These are phyloP conservation scores for Fusarium mangiferae DNA, from an alignment of 2,329 filamentous ascomycete species.

Conservation along the genomic window DNA sequence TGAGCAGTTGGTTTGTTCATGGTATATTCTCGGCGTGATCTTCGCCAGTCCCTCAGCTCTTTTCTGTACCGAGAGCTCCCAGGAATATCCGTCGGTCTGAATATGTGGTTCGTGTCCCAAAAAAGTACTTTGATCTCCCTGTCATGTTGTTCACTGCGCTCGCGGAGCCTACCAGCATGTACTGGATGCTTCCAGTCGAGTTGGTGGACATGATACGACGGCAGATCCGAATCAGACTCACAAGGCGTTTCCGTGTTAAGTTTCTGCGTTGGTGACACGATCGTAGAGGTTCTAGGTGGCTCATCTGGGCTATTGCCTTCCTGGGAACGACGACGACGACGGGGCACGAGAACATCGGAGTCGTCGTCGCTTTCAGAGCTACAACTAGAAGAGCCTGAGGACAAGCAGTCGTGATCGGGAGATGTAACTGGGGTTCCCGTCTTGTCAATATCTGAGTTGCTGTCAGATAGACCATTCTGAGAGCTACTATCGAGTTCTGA, in stretches of 20 bases:
- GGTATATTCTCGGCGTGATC: background rate
- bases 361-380: background rate
- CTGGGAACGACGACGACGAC: background rate
- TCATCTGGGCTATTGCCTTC: background rate
- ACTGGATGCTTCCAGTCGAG: conserved; percentile 1
- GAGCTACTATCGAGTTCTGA: background rate
- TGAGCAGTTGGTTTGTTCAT: background rate
- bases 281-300: background rate
- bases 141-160: background rate
- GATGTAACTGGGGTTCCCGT: background rate
- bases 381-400: background rate
- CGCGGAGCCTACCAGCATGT: background rate
- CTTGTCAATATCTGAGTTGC: background rate
- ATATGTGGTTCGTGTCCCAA: conserved; percentile 1
- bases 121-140: conserved; percentile 2
- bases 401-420: background rate
- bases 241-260: background rate
- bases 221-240: background rate
- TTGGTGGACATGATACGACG: conserved; percentile 7
- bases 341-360: background rate
- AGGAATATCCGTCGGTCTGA: background rate
- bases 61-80: background rate
- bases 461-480: background rate
- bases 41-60: conserved; percentile 2
- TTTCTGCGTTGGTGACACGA: too few relatives aligned